Base-by-base conservation (phyloP, 164 flowering plant species). In the Magnolia officinalis region DNA sequence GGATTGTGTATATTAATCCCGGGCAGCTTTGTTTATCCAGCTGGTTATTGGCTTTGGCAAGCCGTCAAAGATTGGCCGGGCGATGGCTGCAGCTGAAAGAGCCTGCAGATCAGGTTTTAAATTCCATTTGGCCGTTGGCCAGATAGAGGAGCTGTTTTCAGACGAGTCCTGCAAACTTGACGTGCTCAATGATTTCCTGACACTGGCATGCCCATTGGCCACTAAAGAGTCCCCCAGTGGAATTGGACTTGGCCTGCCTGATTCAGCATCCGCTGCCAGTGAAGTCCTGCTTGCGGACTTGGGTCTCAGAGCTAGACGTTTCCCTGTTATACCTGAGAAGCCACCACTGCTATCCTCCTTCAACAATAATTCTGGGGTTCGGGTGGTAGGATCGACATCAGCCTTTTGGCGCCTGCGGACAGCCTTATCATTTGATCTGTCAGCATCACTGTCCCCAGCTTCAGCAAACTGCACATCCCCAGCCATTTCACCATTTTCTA, bases 21-120 rank as follows among this genome's bases (percentile, higher is more conserved):
- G 88, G 19, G 98, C 96, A 29, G 97, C 88, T 83, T 94, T 93
- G 83, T 81, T 85, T 78, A 80, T 84, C 58, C 94, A 82, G 31
- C 89, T 86, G 23, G 83, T 84, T 23, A 85, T 81, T 49, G 96
- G 96, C 82, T 87, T 92, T 13, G 97, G 88, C 65, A 92, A 80
- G 55, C 94, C 92, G 82, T 94, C 96, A 77, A 89, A 89, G 68
- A 92, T 87, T n/a, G 98, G 96, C 82, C 82, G 88, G 21, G 89
- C 73, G 67, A 89, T 87, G n/a, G 91, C 84, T 67, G 87, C 80
- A n/a, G 83, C 71, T 6, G 89, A 85, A 63, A 83, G 75, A 45
- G 88, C 83, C 73, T 89, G 96, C 63, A 91, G 79, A 72, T 95
- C 98, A 2, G 89, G 81, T 76, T 86, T 92, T 83, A 91, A 83